Conservation (phyloP, 208 protist species). For the Tritrichomonas musculus region DNA sequence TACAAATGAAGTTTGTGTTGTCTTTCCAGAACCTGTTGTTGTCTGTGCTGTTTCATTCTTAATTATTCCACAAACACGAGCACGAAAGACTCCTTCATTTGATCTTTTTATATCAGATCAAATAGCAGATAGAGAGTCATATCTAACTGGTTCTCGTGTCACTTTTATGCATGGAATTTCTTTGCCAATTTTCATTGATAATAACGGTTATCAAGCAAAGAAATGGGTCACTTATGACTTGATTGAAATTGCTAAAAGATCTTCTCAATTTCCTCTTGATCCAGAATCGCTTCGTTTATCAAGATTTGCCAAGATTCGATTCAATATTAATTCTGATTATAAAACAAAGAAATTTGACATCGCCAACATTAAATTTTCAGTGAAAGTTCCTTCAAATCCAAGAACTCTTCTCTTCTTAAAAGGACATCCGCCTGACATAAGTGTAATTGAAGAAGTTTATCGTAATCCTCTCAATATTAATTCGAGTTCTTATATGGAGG, state of each 20-base stretch:
- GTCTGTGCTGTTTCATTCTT: not conserved
- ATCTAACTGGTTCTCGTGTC: too few relatives aligned
- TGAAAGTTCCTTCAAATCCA: not conserved
- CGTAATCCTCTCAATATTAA: too few relatives aligned
- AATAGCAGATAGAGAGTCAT: too few relatives aligned
- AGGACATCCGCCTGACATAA: not conserved
- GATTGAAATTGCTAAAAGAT: not conserved
- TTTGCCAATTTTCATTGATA: not conserved
- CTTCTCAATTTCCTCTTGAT: not conserved
- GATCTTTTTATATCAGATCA: too few relatives aligned
- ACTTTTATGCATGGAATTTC: not conserved
- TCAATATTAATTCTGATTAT: not conserved
- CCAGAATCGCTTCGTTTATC: not conserved
- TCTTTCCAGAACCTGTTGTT: not conserved
- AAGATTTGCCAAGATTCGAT: not conserved
- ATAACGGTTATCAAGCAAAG: too few relatives aligned
- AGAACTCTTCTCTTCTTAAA: too few relatives aligned
- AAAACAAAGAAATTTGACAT: not conserved
- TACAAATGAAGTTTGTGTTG: not conserved
- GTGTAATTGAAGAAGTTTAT: not conserved
- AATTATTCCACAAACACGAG: too few relatives aligned
- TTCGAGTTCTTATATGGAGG: too few relatives aligned
- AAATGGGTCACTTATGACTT: not conserved
- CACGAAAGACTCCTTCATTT: too few relatives aligned
- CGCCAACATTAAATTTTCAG: not conserved